Conservation (phyloP, 352 stramenopile genomes). For the Pythium utonaiense region DNA sequence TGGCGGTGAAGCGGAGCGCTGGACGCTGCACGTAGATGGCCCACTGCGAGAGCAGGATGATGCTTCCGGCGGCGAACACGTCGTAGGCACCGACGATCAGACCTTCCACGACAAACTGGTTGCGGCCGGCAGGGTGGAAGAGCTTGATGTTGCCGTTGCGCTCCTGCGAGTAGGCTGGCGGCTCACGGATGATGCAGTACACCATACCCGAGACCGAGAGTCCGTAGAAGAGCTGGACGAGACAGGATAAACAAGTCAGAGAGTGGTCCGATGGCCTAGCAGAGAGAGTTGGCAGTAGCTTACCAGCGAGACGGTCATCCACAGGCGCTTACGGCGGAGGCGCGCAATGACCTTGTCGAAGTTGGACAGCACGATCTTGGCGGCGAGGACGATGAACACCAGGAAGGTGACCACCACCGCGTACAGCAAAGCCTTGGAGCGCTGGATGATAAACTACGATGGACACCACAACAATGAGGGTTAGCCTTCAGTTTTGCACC, state of each 20-base stretch:
- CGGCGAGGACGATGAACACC: constrained; percentile 31
- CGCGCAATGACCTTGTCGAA: constrained; percentile 68
- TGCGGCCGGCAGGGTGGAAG: constrained; percentile 78
- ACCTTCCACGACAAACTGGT: constrained; percentile 83
- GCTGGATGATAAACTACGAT: constrained; percentile 56
- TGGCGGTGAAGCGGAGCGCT: constrained; percentile 46
- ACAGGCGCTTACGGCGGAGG: constrained; percentile 76
- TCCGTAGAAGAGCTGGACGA: constrained; percentile 70
- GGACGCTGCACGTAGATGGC: constrained; percentile 69
- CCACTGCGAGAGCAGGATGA: constrained; percentile 84
- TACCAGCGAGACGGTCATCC: constrained; percentile 84
- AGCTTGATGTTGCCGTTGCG: constrained; percentile 83
- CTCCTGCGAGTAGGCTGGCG: constrained; percentile 61
- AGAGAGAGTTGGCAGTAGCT: not conserved
- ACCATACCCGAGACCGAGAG: constrained; percentile 88
- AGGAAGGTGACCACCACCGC: constrained; percentile 33
- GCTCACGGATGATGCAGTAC: constrained; percentile 88
- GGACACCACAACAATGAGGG: too few species aligned
- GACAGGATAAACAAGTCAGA: not conserved
- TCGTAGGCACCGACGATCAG: constrained; percentile 75
- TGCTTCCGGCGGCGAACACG: constrained; percentile 55
- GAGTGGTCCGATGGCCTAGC: too few species aligned
- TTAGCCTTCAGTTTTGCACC: too few species aligned
- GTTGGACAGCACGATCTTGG: constrained; percentile 62
- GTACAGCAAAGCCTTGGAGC: constrained; percentile 72